Evolutionary conservation across 768 basidiomycete species (phyloP).

Genomic region (Tylopilus sp.): DNA sequence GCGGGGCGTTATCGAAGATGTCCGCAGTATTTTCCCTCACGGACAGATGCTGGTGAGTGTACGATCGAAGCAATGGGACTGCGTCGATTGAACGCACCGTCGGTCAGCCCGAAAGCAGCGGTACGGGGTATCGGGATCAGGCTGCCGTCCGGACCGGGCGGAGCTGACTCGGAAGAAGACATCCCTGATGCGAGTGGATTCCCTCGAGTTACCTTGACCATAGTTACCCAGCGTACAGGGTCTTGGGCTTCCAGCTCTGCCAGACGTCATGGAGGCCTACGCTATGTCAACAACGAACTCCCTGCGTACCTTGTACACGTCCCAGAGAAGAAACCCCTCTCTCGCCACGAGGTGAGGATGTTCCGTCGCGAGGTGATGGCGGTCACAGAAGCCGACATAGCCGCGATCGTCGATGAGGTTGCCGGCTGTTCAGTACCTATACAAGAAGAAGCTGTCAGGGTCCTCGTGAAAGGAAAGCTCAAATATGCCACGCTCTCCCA

Average conservation of each 20-base stretch:
- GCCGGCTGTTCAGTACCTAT: slow-evolving; percentile 24
- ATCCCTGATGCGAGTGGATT: slow-evolving; percentile 9
- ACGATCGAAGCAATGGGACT: not conserved
- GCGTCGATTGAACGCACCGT: not conserved
- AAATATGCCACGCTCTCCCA: slow-evolving; percentile 30
- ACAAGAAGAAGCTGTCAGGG: slow-evolving; percentile 25
- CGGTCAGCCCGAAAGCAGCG: slow-evolving; percentile 23
- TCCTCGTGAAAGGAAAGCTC: slow-evolving; percentile 22
- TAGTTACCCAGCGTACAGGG: slow-evolving; percentile 12
- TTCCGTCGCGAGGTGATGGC: slow-evolving; percentile 26
- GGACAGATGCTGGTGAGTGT: slow-evolving; percentile 26
- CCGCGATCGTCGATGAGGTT: slow-evolving; percentile 13
- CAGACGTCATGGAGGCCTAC: slow-evolving; percentile 25
- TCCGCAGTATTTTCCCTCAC: slow-evolving; percentile 26
- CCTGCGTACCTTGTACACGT: slow-evolving; percentile 30
- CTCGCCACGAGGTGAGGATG: slow-evolving; percentile 28
- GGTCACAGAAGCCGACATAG: slow-evolving; percentile 25
- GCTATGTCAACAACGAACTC: slow-evolving; percentile 30
- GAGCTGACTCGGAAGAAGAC: not conserved
- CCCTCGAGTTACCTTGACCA: too few relatives aligned
- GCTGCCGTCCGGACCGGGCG: slow-evolving; percentile 15
- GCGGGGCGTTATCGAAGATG: slow-evolving; percentile 27
- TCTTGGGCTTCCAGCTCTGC: slow-evolving; percentile 10
- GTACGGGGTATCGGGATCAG: slow-evolving; percentile 20
- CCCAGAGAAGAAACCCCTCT: slow-evolving; percentile 23